Percentiles rank a stretch among this genome's conserved stretches.
Evolutionary conservation across 768 basidiomycete species (phyloP).

Genomic region (Solioccasus polychromus): DNA sequence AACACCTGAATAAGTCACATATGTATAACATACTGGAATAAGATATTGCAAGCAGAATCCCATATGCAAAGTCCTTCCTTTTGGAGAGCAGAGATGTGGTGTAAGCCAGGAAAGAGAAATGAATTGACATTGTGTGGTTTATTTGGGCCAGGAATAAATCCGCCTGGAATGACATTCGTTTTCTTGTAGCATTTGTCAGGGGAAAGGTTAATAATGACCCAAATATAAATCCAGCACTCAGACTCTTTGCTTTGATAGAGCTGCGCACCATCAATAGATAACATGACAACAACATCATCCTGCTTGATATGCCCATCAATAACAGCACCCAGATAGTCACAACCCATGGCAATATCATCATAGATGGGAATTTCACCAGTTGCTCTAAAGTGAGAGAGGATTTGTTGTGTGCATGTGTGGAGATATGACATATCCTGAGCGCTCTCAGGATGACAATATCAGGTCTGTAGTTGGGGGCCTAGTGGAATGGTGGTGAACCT

Average conservation of each 20-base stretch:
- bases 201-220: conserved; percentile 25
- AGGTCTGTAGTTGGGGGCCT: conserved; percentile 43
- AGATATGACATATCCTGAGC: conserved; percentile 20
- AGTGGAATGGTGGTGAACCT: conserved; percentile 38
- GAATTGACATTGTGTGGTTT: conserved; percentile 4
- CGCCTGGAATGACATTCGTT: not conserved
- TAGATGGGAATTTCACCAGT: not conserved
- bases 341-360: conserved; percentile 3
- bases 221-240: conserved; percentile 34
- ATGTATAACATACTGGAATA: no score
- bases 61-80: not conserved
- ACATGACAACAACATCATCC: conserved; percentile 30
- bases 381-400: not conserved
- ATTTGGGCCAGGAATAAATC: not conserved
- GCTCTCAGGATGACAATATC: conserved; percentile 19
- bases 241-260: conserved; percentile 24
- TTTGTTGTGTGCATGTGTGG: not conserved
- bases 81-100: conserved; percentile 3
- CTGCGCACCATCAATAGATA: conserved; percentile 41
- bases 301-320: conserved; percentile 8
- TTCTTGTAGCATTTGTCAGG: conserved; percentile 10
- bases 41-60: not conserved
- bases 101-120: conserved; percentile 1
- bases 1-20: no score
- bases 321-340: conserved; percentile 9